Evolutionary conservation across 768 basidiomycete genomes (phyloP).

Genomic region (Mycena olivaceomarginata): DNA sequence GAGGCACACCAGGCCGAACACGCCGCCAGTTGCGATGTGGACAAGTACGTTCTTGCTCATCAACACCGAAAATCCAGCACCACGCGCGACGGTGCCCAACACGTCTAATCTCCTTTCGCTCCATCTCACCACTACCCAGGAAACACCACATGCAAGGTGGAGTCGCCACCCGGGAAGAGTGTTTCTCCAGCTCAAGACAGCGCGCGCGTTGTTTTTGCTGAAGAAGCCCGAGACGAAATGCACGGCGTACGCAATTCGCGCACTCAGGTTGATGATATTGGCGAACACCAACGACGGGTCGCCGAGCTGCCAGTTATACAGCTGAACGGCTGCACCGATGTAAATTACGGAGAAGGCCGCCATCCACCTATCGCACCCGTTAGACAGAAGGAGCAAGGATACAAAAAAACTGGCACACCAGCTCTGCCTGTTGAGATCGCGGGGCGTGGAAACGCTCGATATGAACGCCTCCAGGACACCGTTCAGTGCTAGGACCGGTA

Average conservation of each 20-base stretch:
- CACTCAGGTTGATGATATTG: conserved; percentile 81
- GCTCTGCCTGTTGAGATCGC: conserved; percentile 83
- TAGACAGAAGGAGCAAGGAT: conserved; percentile 6
- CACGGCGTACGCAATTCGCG: conserved; percentile 78
- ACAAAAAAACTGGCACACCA: conserved; percentile 57
- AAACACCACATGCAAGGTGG: conserved; percentile 45
- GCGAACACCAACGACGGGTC: conserved; percentile 86
- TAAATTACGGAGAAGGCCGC: conserved; percentile 84
- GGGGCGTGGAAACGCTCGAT: conserved; percentile 81
- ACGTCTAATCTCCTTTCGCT: conserved; percentile 52
- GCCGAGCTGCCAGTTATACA: conserved; percentile 71
- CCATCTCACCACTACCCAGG: conserved; percentile 51
- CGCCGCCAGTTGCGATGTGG: conserved; percentile 59
- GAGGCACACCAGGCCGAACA: conserved; percentile 51
- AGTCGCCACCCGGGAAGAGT: conserved; percentile 52
- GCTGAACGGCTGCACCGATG: conserved; percentile 68
- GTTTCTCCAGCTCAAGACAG: conserved; percentile 48
- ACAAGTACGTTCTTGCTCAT: conserved; percentile 50
- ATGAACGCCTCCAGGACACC: conserved; percentile 95
- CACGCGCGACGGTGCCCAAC: conserved; percentile 40
- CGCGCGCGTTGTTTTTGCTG: conserved; percentile 41
- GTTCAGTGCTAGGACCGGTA: conserved; percentile 93
- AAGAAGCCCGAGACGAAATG: conserved; percentile 72
- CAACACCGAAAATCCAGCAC: conserved; percentile 48
- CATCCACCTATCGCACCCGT: conserved; percentile 76